phyloP scores from a whole-genome alignment of 176 grass and related monocot species.

The Oryza australiensis region DNA sequence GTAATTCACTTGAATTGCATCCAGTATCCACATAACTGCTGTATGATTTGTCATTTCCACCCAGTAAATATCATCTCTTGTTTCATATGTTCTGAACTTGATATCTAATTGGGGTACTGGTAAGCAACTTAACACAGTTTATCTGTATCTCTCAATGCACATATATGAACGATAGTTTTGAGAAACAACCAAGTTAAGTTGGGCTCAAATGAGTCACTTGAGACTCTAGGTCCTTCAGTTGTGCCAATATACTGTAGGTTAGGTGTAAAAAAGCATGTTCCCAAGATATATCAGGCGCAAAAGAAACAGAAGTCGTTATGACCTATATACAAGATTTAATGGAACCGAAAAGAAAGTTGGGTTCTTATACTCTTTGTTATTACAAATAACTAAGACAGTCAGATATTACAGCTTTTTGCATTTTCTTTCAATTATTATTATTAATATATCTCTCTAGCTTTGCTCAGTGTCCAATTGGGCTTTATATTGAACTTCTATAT shows the following conservation, averaged over 20 bases:
- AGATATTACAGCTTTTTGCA: neutral
- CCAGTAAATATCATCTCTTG: neutral
- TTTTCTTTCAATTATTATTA: neutral
- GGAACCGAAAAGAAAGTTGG: neutral
- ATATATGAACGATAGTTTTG: neutral
- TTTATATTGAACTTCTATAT: neutral
- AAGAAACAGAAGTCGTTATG: neutral
- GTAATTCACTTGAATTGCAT: neutral
- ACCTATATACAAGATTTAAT: neutral
- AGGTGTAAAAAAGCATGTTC: neutral
- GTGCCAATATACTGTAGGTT: neutral
- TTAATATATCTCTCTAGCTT: neutral
- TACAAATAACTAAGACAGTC: neutral
- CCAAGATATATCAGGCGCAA: neutral
- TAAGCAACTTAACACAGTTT: neutral
- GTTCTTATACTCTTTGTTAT: neutral
- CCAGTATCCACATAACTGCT: neutral
- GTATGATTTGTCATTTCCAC: neutral
- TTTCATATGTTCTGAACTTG: neutral
- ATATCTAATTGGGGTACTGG: neutral
- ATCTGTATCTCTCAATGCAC: neutral
- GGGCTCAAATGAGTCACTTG: neutral
- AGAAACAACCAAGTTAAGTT: neutral
- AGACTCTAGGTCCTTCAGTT: neutral
- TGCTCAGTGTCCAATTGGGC: neutral